Conservation (phyloP, 2,329 filamentous ascomycete species). For the Scortechinia acanthostroma region DNA sequence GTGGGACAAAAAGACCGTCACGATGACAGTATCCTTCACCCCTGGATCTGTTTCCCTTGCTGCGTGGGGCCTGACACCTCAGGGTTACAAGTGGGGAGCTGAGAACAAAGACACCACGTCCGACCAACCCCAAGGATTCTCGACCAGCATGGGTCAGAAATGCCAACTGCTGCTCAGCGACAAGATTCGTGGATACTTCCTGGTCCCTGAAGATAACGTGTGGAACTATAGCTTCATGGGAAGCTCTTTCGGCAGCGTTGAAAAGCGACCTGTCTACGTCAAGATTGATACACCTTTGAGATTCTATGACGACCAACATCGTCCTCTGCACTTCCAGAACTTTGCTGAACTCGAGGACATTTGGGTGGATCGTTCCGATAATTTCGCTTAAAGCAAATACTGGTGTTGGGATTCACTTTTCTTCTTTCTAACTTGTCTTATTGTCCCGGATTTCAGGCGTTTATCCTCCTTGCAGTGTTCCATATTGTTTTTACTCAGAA, state of each 20-base stretch:
- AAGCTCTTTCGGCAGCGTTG: constrained; percentile 74
- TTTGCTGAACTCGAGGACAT: constrained; percentile 96
- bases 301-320: constrained; percentile 88
- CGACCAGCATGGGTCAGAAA: constrained; percentile 86
- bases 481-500: too few species aligned
- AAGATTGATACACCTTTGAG: constrained; percentile 85
- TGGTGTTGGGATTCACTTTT: too few species aligned
- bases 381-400: constrained; percentile 90
- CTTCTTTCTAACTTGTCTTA: too few species aligned
- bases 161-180: constrained; percentile 88
- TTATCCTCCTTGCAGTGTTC: too few species aligned
- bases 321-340: constrained; percentile 91
- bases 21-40: constrained; percentile 92
- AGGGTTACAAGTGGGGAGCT: constrained; percentile 92
- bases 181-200: constrained; percentile 89
- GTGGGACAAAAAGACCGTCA: constrained; percentile 85
- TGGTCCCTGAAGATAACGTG: constrained; percentile 79
- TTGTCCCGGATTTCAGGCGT: too few species aligned
- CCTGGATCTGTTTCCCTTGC: constrained; percentile 91
- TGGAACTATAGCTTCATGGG: constrained; percentile 99
- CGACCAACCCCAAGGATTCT: constrained; percentile 90
- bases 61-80: constrained; percentile 84
- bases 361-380: constrained; percentile 87
- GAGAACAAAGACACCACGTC: constrained; percentile 90
- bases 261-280: constrained; percentile 86